These are phyloP conservation scores for Phytophthora litchii DNA, from an alignment of 352 stramenopile species.

Conservation along the genomic window DNA sequence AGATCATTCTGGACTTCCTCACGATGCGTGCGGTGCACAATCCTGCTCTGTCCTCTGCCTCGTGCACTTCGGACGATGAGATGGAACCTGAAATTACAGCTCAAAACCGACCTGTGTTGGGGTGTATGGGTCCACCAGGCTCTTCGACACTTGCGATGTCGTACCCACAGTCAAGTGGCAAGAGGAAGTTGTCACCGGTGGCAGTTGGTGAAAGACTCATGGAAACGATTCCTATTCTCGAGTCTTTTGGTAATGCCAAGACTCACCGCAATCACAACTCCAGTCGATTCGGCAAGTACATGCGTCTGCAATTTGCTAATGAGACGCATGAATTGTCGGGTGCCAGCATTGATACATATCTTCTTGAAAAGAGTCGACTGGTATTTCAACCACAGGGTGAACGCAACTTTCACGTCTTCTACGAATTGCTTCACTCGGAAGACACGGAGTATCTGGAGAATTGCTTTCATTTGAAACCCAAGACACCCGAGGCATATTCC, in stretches of 20 bases:
- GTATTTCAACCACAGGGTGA: conserved; percentile 78
- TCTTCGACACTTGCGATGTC: conserved; percentile 69
- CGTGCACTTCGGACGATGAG: conserved; percentile 56
- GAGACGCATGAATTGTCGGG: conserved; percentile 75
- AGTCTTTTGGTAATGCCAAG: conserved; percentile 91
- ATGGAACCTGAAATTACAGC: conserved; percentile 73
- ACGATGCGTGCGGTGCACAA: conserved; percentile 73
- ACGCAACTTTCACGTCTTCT: conserved; percentile 90
- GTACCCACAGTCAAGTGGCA: conserved; percentile 67
- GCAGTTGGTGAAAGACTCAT: conserved; percentile 79
- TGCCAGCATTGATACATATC: conserved; percentile 82
- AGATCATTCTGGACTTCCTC: conserved; percentile 91
- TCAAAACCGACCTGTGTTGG: conserved; percentile 24
- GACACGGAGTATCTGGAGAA: conserved; percentile 54
- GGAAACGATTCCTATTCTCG: conserved; percentile 92
- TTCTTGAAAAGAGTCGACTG: conserved; percentile 86
- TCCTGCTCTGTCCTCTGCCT: conserved; percentile 49
- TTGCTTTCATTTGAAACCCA: conserved; percentile 59
- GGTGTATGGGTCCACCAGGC: conserved; percentile 40
- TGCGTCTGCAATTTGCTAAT: conserved; percentile 81
- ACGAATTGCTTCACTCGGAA: conserved; percentile 77
- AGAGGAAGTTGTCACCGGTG: conserved; percentile 65
- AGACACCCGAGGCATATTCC: conserved; percentile 62
- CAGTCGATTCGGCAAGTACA: conserved; percentile 93
- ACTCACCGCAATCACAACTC: conserved; percentile 92